A percentile compares a stretch with the other conserved stretches of the same genome.
Evolutionary conservation across 163 green algal genomes (phyloP).

Genomic region (Scenedesmus sp.): DNA sequence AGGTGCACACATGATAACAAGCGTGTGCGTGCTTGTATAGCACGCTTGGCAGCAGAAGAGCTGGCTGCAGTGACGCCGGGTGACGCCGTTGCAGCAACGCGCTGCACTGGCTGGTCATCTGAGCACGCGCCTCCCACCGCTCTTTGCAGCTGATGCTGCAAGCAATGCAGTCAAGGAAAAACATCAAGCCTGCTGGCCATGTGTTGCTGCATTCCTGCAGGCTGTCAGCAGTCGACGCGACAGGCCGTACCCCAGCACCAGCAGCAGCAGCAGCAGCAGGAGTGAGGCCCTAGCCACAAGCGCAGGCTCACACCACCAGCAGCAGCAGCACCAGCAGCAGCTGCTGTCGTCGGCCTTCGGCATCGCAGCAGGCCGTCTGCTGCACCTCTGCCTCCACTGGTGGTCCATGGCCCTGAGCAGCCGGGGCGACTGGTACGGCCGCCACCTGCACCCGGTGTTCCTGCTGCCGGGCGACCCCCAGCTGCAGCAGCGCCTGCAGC

Average conservation of each 20-base stretch:
- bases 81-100: no score
- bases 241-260: not conserved
- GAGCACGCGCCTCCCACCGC: no score
- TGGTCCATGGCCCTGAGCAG: slow-evolving; percentile 45
- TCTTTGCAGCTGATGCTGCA: no score
- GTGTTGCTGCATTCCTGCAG: no score
- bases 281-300: not conserved
- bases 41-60: not conserved
- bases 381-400: slow-evolving; percentile 33
- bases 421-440: slow-evolving; percentile 24
- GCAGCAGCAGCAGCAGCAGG: not conserved
- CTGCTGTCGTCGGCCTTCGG: not conserved
- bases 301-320: not conserved
- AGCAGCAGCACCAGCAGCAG: not conserved
- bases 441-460: slow-evolving; percentile 41
- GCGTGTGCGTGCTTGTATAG: no score
- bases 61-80: no score
- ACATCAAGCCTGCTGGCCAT: no score
- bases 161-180: no score
- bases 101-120: no score
- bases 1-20: no score
- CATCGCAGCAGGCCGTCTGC: slow-evolving; percentile 19
- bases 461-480: not conserved
- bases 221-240: not conserved
- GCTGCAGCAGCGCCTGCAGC: slow-evolving; percentile 37